Conservation (phyloP, 768 basidiomycete genomes). For the Lactifluus subvellereus region DNA sequence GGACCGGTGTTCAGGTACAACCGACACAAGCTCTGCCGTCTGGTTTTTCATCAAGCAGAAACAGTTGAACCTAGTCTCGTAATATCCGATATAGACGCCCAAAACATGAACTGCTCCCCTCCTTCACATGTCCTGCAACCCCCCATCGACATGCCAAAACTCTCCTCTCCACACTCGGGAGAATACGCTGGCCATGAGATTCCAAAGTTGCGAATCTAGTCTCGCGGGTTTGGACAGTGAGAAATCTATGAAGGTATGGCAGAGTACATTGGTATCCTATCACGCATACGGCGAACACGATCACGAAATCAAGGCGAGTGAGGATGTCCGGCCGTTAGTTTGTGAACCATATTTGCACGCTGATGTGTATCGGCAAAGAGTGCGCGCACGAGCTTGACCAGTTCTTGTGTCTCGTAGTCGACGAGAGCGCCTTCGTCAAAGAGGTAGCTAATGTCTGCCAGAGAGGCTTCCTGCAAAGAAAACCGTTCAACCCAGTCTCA, state of each 20-base stretch:
- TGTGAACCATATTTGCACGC: conserved; percentile 76
- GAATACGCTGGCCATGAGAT: not conserved
- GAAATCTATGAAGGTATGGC: not conserved
- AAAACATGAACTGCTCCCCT: not conserved
- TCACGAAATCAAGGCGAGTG: conserved; percentile 11
- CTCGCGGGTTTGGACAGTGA: not conserved
- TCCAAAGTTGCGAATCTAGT: not conserved
- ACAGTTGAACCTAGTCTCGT: not conserved
- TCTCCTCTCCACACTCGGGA: not conserved
- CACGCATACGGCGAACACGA: not conserved
- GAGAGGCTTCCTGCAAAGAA: conserved; percentile 69
- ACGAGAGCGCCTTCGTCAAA: conserved; percentile 88
- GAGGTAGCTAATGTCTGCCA: conserved; percentile 87
- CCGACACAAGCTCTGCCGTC: not conserved
- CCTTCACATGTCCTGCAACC: not conserved
- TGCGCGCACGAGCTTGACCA: conserved; percentile 74
- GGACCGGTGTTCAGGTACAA: not conserved
- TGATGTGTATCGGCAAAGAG: conserved; percentile 84
- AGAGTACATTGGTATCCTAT: not conserved
- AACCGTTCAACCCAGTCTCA: conserved; percentile 4
- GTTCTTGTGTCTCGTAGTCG: conserved; percentile 82
- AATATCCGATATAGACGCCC: not conserved
- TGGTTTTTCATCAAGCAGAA: not conserved
- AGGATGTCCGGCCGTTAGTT: conserved; percentile 59
- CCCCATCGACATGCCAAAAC: not conserved